phyloP scores from a whole-genome alignment of 2,329 filamentous ascomycete genomes.

The Talaromyces atroroseus region DNA sequence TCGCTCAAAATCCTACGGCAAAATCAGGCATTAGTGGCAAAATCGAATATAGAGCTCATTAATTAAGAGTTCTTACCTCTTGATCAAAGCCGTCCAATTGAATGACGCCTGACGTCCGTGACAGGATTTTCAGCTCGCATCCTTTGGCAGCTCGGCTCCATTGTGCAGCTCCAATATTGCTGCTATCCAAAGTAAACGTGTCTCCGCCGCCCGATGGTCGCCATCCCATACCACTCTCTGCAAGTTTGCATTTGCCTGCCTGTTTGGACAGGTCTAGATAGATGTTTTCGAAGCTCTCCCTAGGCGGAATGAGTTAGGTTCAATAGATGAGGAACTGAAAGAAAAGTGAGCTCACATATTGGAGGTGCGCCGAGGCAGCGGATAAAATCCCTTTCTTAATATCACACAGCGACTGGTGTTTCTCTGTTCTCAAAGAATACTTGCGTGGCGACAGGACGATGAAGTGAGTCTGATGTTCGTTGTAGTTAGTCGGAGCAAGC shows the following conservation, averaged over 20 bases:
- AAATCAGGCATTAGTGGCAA: conserved; percentile 1
- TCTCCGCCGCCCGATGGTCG: conserved; percentile 82
- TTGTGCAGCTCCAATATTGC: conserved; percentile 78
- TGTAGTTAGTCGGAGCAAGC: neutral
- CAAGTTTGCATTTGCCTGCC: conserved; percentile 87
- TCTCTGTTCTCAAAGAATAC: neutral
- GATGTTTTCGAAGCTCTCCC: conserved; percentile 96
- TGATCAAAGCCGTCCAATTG: conserved; percentile 94
- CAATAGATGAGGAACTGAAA: neutral
- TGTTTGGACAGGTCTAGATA: conserved; percentile 93
- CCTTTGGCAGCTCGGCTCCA: conserved; percentile 93
- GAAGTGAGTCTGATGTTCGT: neutral
- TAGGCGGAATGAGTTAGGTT: conserved; percentile 23
- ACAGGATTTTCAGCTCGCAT: conserved; percentile 87
- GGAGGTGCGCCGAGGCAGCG: conserved; percentile 22
- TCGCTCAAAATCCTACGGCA: conserved; percentile 74
- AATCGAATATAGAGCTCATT: neutral
- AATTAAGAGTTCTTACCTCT: conserved; percentile 51
- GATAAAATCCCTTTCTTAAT: neutral
- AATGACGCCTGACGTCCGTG: conserved; percentile 76
- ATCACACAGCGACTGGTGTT: neutral
- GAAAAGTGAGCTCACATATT: conserved; percentile 26
- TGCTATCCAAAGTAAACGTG: conserved; percentile 86
- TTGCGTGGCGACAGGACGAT: neutral
- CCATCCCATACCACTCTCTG: conserved; percentile 92